Conservation (phyloP, 495 filamentous ascomycete genomes). For the Trichoderma virens region DNA sequence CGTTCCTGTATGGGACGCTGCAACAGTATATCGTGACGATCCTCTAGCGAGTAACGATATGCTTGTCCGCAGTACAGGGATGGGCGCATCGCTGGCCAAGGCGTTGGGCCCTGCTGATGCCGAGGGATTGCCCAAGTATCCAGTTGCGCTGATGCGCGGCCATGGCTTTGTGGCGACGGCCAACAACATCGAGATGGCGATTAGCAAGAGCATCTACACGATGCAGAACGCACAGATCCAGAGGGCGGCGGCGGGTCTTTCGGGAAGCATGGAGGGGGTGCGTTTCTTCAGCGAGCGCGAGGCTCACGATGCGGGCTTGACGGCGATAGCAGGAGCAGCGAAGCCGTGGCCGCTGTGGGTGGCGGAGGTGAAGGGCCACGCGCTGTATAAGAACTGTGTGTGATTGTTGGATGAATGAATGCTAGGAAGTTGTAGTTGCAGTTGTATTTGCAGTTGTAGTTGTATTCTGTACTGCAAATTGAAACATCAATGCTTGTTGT, state of each 20-base stretch:
- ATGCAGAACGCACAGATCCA: conserved; percentile 33
- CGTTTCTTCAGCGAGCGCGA: conserved; percentile 11
- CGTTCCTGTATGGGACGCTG: conserved; percentile 29
- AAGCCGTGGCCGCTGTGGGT: conserved; percentile 32
- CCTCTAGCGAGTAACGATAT: conserved; percentile 25
- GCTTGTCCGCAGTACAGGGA: conserved; percentile 24
- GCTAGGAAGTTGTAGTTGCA: too few species aligned
- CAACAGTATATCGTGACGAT: conserved; percentile 18
- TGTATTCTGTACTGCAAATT: too few species aligned
- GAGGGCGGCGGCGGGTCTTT: conserved; percentile 18
- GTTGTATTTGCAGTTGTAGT: too few species aligned
- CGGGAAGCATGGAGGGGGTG: conserved; percentile 1
- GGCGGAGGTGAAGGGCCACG: conserved; percentile 24
- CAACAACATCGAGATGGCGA: conserved; percentile 25
- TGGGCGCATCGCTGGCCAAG: conserved; percentile 25
- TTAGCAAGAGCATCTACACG: conserved; percentile 34
- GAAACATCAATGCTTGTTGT: too few species aligned
- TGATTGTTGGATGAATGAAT: background rate
- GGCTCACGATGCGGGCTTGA: conserved; percentile 14
- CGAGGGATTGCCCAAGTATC: conserved; percentile 15
- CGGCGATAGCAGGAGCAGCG: conserved; percentile 18
- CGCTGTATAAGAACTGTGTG: conserved; percentile 20
- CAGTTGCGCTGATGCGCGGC: conserved; percentile 34
- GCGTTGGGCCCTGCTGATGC: background rate
- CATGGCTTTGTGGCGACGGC: conserved; percentile 36